These are phyloP conservation scores for Entomortierella parvispora DNA, from an alignment of 192 early-diverging fungal genomes.

Conservation along the genomic window DNA sequence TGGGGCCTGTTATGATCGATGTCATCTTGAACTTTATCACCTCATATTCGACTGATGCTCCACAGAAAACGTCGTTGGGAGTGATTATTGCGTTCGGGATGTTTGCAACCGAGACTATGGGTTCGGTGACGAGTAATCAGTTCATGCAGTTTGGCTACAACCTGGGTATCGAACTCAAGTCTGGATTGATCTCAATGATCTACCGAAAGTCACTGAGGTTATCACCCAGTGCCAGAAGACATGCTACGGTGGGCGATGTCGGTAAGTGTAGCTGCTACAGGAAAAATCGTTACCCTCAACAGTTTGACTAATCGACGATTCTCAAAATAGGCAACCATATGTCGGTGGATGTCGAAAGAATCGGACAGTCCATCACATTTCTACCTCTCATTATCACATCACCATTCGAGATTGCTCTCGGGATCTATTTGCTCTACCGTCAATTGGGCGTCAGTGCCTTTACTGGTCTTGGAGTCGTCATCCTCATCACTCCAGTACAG, in stretches of 20 bases:
- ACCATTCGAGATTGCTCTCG: slow-evolving; percentile 32
- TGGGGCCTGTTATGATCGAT: slow-evolving; percentile 43
- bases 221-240: slow-evolving; percentile 27
- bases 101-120: slow-evolving; percentile 11
- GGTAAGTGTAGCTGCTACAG: too few species aligned
- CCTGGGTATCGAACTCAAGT: slow-evolving; percentile 28
- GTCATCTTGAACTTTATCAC: slow-evolving; percentile 38
- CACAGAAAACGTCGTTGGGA: slow-evolving; percentile 13
- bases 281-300: too few species aligned
- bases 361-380: slow-evolving; percentile 9
- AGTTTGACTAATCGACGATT: too few species aligned
- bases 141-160: slow-evolving; percentile 17
- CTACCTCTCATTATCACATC: slow-evolving; percentile 12
- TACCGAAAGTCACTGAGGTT: slow-evolving; percentile 50
- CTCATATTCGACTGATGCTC: slow-evolving; percentile 23
- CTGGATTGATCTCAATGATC: slow-evolving; percentile 42
- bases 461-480: slow-evolving; percentile 34
- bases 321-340: slow-evolving; percentile 25
- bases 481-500: slow-evolving; percentile 25
- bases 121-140: slow-evolving; percentile 16
- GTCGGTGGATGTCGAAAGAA: slow-evolving; percentile 42
- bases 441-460: slow-evolving; percentile 33
- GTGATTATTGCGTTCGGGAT: slow-evolving; percentile 38
- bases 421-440: slow-evolving; percentile 22
- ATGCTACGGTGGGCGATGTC: slow-evolving; percentile 46